Conservation (phyloP, 306 rosid species). For the Prinsepia uniflora region DNA sequence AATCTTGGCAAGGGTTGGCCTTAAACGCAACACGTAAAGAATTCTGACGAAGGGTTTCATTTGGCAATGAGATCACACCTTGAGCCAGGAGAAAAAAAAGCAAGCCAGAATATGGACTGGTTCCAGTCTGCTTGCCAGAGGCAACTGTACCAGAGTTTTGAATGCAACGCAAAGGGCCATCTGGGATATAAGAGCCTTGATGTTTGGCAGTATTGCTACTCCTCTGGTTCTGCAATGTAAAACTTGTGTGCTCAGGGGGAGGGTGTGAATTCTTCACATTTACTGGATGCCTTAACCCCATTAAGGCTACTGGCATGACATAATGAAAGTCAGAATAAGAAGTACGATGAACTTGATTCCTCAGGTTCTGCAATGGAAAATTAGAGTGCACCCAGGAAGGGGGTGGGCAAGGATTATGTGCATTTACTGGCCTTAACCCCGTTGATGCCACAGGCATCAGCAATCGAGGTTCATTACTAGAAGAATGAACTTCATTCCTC, state of each 20-base stretch:
- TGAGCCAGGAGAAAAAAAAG: conserved; percentile 73
- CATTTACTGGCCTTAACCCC: no score
- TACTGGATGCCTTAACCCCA: conserved; percentile 37
- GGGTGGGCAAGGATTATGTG: no score
- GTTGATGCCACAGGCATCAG: conserved; percentile 23
- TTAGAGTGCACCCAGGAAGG: no score
- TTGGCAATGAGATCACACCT: conserved; percentile 71
- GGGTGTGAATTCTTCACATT: conserved; percentile 40
- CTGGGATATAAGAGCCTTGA: no score
- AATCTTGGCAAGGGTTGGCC: conserved; percentile 13
- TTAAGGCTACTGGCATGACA: conserved; percentile 28
- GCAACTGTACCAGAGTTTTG: conserved; percentile 39
- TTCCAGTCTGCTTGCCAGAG: conserved; percentile 49
- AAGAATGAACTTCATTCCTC: conserved; percentile 7
- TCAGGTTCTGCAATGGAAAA: no score
- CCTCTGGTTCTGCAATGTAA: conserved; percentile 46
- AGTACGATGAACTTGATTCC: conserved; percentile 17
- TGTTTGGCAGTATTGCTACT: no score
- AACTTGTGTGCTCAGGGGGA: conserved; percentile 30
- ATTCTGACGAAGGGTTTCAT: conserved; percentile 59
- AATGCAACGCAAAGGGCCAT: conserved; percentile 1
- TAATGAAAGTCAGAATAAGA: conserved; percentile 35
- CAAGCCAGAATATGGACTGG: conserved; percentile 52
- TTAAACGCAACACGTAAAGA: conserved; percentile 73
- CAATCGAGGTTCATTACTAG: background rate